Base-by-base conservation (phyloP, 306 rosid species). In the Acacia melanoxylon region DNA sequence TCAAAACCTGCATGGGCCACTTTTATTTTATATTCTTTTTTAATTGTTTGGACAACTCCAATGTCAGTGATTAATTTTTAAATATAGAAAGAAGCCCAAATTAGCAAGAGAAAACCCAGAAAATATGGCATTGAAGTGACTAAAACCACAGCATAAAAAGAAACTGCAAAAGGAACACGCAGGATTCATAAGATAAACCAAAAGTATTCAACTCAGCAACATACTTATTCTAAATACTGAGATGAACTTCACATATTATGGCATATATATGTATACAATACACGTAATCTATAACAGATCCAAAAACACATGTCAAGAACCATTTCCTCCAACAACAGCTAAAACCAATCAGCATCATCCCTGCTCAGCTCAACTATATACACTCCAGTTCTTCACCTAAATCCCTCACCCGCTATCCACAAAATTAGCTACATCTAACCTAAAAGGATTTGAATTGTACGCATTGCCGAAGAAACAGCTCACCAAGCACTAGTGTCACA, bases 371-470 rank as follows among this genome's bases (percentile, higher is more conserved):
- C 59, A 82, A 78, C 76, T 89, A 86, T 85, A 84, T 81, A 84
- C 85, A 85, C 80, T 86, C 89, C 71, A 68, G 81, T 78, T 69
- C 87, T 82, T 75, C 82, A 82, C 80, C 85, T 86, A 83, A 78
- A 85, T 33, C 69, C 85, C 76, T 70, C 77, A 80, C 70, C 79
- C 70, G 74, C 80, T 81, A 90, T 65, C 45, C 56, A 81, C 71
- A 86, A 75, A 72, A 78, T 75, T 75, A 78, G 52, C 72, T 29
- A 66, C 31, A 62, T 72, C 78, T 72, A 67, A 65, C 49, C 76
- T 85, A 73, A 68, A 68, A 58, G 29, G 59, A 78, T 76, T 70
- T 58, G 42, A 69, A 73, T 63, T 44, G 85, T 85, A 88, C 79
- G 65, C 56, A 84, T 77, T 41, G 35, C 80, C 86, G 77, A 74